Evolutionary conservation across 2,329 filamentous ascomycete species (phyloP).

Genomic region (Diaporthe eres): DNA sequence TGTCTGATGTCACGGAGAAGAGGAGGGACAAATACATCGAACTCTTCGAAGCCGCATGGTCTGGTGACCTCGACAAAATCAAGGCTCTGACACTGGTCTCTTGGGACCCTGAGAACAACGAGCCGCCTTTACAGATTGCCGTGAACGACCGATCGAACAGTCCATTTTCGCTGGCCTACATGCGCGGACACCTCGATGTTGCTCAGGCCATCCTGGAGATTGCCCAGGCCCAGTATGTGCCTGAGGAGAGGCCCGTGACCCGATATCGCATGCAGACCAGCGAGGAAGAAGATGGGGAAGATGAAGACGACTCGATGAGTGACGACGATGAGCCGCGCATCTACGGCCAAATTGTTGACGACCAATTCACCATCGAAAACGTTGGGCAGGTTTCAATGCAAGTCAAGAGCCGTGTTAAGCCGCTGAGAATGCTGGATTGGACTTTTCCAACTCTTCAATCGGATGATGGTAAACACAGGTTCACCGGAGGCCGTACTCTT

Average conservation of each 20-base stretch:
- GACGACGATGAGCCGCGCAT: slow-evolving; percentile 59
- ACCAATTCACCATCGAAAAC: slow-evolving; percentile 82
- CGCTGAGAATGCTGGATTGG: slow-evolving; percentile 66
- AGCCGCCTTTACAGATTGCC: slow-evolving; percentile 75
- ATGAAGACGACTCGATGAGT: slow-evolving; percentile 54
- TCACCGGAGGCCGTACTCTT: slow-evolving; percentile 46
- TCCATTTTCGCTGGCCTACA: slow-evolving; percentile 78
- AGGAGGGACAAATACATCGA: slow-evolving; percentile 72
- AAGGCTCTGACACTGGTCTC: slow-evolving; percentile 73
- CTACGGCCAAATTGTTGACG: slow-evolving; percentile 70
- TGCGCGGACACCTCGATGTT: slow-evolving; percentile 74
- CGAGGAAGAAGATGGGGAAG: slow-evolving; percentile 55
- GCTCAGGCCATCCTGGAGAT: slow-evolving; percentile 80
- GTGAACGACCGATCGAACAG: slow-evolving; percentile 64
- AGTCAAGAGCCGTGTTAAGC: slow-evolving; percentile 74
- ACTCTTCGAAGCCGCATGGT: slow-evolving; percentile 82
- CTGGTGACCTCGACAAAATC: slow-evolving; percentile 75
- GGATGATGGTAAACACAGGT: slow-evolving; percentile 49
- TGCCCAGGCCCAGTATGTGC: slow-evolving; percentile 76
- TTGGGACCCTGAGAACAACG: slow-evolving; percentile 67
- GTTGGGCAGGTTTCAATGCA: slow-evolving; percentile 78
- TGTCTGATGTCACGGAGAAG: slow-evolving; percentile 68
- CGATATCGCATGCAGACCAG: slow-evolving; percentile 62
- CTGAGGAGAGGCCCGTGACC: slow-evolving; percentile 65
- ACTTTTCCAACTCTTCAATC: slow-evolving; percentile 52